Evolutionary conservation across 2,329 filamentous ascomycete genomes (phyloP), one percentile per base, ranked within the genome.

Genomic region (Talaromyces piceae): DNA sequence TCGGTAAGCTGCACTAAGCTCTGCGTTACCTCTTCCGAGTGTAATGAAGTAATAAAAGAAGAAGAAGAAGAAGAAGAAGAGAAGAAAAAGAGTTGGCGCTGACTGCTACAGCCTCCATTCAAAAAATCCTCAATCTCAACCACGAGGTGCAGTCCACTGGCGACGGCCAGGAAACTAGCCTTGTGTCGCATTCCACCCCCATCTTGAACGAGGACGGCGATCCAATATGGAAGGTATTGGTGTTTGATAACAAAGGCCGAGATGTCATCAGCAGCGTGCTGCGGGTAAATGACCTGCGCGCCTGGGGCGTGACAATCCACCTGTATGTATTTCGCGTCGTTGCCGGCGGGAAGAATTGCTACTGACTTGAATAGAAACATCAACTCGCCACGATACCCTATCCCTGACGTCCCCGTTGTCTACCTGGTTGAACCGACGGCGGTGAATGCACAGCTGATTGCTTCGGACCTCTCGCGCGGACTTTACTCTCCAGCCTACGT

Each of bases 181-280:
- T 85, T 8, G 73, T 85, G 50, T 78, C 84, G 50, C 81, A 86
- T 20, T 80, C 84, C 31, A 84, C 84, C n/a, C 86, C 88, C 13
- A 87, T 96, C 49, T 75, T 95, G 55, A 90, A 90, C 59, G 79
- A 88, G 44, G 86, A 94, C 61, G 90, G 91, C 56, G 88, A 95
- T 63, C 91, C 91, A 1, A 91, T 96, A 73, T 97, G 91, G 91
- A 97, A 97, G 70, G 88, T 97, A 5, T 76, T 98, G 48, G 89
- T 98, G 8, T 97, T 98, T 66, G 94, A 98, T 70, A 87, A 91
- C 60, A 73, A 86, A 60, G 93, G 91, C 45, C 81, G 91, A 67
- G 91, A 97, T 79, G 88, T 98, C 53, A 96, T 98, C 63, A 96
- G 90, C 74, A 96, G 91, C 63, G 91, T 98, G 2, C 77, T 98